Evolutionary conservation across 768 basidiomycete species (phyloP), one percentile per base, ranked within the genome.

Genomic region (Macrolepiota dolichaula): DNA sequence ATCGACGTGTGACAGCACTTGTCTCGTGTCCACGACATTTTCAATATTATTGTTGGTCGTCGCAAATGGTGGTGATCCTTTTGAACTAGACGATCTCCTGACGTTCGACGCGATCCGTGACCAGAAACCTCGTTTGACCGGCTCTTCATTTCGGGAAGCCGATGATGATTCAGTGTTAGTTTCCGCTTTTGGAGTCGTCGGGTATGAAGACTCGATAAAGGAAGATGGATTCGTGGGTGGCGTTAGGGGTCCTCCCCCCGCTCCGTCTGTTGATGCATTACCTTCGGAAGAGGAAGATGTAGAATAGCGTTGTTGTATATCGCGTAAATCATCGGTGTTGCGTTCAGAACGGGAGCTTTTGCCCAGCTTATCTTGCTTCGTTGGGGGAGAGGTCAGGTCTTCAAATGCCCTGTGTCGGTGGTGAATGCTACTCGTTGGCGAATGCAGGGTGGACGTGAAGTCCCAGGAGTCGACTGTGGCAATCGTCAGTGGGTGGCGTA

Each of bases 391-490:
- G 2, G n/a, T 24, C 32, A 29, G 13, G 29, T 59, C 60, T 25
- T 62, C 61, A 24, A 59, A 37, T 65, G 53, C 62, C 68, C 62
- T 65, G 73, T 71, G 49, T 65, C 60, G 55, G 71, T 54, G 36
- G 71, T 63, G 37, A 69, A 71, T 63, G 63, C 68, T 72, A 11
- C 68, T 71, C 37, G 65, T 69, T 11, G 73, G 76, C 5, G 80
- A 79, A 61, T 76, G 70, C 11, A 79, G 61, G 10, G 81, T 83
- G 0, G 82, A 76, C 24, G 80, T 70, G 70, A 94, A 94, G 69
- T 94, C 91, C 91, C 91, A 94, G 2, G 91, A 92, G 57, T 89
- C 91, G 57, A 87, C 73, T 10, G 90, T 87, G 49, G 76, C 76
- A 47, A 77, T 69, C 4, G 72, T 73, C 44, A 68, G 63, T 35